Evolutionary conservation across 176 grass and related monocot genomes (phyloP).

Genomic region (Poa pratensis): DNA sequence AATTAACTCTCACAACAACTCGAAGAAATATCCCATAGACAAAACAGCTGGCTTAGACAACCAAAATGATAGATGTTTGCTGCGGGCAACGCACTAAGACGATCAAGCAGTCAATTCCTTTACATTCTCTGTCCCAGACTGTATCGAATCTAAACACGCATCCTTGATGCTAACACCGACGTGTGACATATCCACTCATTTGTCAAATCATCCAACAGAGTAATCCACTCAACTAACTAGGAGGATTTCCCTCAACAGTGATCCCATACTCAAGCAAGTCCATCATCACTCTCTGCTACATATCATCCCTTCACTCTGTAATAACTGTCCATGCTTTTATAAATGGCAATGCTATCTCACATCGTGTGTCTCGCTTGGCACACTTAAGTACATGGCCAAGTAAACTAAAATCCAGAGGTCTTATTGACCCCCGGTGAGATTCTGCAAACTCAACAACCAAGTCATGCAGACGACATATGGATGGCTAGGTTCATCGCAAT

Average conservation of each 20-base stretch:
- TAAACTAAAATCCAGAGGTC: background rate
- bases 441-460: conserved; percentile 2
- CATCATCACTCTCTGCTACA: background rate
- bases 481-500: conserved; percentile 11
- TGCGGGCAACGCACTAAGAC: background rate
- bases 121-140: conserved; percentile 14
- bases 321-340: background rate
- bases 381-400: background rate
- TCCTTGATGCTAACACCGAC: background rate
- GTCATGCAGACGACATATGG: background rate
- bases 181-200: conserved; percentile 1
- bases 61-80: background rate
- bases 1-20: conserved; percentile 4
- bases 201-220: conserved; percentile 21
- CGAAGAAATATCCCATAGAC: background rate
- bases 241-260: no score
- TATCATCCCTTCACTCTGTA: background rate
- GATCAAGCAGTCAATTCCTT: background rate
- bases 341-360: background rate
- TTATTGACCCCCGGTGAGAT: background rate
- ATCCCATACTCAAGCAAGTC: background rate
- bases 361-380: background rate
- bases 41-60: background rate
- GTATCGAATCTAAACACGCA: conserved; percentile 4
- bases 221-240: background rate